Evolutionary conservation across 805 yeast species (phyloP), one percentile per base, ranked within the genome.

Genomic region (Starmerella sp.): DNA sequence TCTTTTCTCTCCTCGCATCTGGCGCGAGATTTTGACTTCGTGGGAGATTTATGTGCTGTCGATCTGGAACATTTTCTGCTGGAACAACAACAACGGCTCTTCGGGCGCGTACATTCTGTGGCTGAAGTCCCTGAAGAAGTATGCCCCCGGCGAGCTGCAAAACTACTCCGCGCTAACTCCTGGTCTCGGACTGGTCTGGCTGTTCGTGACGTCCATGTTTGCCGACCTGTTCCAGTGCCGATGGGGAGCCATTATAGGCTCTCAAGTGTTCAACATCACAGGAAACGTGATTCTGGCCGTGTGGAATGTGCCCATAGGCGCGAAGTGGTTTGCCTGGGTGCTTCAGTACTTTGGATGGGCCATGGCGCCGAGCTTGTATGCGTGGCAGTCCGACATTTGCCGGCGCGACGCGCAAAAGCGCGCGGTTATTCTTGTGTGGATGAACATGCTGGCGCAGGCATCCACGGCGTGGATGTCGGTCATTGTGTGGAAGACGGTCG

Each of bases 11-110:
- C 57, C 62, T 55, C 65, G 71, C 8, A 68, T 74, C 29, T 83
- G 87, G 86, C 73, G 70, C 49, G 69, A 71, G 17, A 75, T 81
- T 17, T 67, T 82, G 48, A 66, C 74, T 4, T 71, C 77, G 35
- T 81, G 86, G 84, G 80, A 80, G 58, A 53, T 84, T 56, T 82
- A 81, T 68, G 74, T 79, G 1, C 65, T 83, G 32, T 67, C 77
- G 6, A 67, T 79, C 6, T 78, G 79, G 69, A 78, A 79, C 60
- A 73, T 80, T 38, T 72, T 81, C 61, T 79, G 83, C 53, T 80
- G 82, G 81, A 82, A 82, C 68, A 77, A 54, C 51, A 60, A 55
- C 65, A 80, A 79, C 57, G 76, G 79, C 2, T 71, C 76, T 17
- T 73, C 79, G 48, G 84, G 84, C 13, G 73, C 81, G 10, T 81